Evolutionary conservation across 148 eudicot genomes (phyloP).

Genomic region (Polygonum maritimum): DNA sequence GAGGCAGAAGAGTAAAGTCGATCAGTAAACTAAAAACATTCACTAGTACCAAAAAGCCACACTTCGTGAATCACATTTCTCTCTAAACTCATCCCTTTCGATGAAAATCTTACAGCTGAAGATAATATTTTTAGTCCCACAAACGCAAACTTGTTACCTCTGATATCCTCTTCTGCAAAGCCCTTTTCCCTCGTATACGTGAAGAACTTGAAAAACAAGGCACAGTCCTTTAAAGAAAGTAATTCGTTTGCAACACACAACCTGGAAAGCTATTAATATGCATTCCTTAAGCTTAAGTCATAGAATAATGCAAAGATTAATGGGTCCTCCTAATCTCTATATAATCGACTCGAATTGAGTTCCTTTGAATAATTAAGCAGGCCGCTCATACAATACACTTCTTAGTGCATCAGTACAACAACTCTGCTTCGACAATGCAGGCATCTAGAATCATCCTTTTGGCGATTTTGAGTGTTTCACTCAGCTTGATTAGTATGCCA

Average conservation of each 20-base stretch:
- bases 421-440: background rate
- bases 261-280: background rate
- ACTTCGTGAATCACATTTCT: background rate
- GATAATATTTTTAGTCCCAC: background rate
- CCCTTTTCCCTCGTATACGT: background rate
- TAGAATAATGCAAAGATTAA: background rate
- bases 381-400: no score
- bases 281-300: background rate
- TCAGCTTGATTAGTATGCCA: background rate
- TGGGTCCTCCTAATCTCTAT: background rate
- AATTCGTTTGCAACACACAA: background rate
- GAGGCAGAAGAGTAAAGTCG: background rate
- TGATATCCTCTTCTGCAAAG: background rate
- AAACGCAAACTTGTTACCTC: background rate
- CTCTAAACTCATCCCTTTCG: background rate
- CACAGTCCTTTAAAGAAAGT: background rate
- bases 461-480: background rate
- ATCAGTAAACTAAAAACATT: background rate
- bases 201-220: background rate
- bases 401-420: no score
- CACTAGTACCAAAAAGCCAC: background rate
- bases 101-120: background rate
- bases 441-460: background rate
- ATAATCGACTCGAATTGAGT: no score
- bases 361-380: no score